Percentiles rank a stretch among this genome's conserved stretches.
phyloP scores from a whole-genome alignment of 2,329 filamentous ascomycete genomes.

The Verticillium tricorpus region DNA sequence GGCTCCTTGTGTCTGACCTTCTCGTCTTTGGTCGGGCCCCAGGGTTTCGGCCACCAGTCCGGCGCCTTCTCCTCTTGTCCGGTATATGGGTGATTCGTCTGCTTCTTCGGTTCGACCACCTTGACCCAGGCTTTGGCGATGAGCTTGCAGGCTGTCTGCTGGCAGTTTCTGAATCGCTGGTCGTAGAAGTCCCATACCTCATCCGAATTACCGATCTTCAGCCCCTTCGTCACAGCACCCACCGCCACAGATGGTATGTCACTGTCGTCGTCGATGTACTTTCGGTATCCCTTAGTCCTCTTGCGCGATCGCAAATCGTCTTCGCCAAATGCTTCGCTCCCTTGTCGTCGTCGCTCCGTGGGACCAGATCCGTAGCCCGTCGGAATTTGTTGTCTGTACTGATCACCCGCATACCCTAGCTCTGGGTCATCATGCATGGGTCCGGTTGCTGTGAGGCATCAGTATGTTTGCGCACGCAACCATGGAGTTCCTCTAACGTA shows the following conservation, averaged over 20 bases:
- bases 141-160: constrained; percentile 67
- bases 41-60: constrained; percentile 62
- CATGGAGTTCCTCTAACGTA: background rate
- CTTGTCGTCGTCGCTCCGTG: constrained; percentile 20
- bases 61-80: constrained; percentile 57
- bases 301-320: constrained; percentile 29
- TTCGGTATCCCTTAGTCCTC: constrained; percentile 28
- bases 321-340: constrained; percentile 19
- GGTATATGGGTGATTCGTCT: constrained; percentile 69
- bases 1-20: constrained; percentile 66
- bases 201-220: constrained; percentile 49
- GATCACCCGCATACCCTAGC: constrained; percentile 12
- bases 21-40: constrained; percentile 45
- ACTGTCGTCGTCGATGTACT: constrained; percentile 34
- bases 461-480: background rate
- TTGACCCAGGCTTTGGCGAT: constrained; percentile 75
- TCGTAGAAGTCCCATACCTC: constrained; percentile 58
- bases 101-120: constrained; percentile 71
- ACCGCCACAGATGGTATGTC: constrained; percentile 35
- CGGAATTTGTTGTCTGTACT: constrained; percentile 12
- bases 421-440: constrained; percentile 27
- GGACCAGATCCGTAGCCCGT: constrained; percentile 17
- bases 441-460: constrained; percentile 20
- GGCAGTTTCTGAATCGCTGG: constrained; percentile 58
- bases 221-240: constrained; percentile 31